These are phyloP conservation scores for Tricholomella constricta DNA, from an alignment of 768 basidiomycete genomes.

Conservation along the genomic window DNA sequence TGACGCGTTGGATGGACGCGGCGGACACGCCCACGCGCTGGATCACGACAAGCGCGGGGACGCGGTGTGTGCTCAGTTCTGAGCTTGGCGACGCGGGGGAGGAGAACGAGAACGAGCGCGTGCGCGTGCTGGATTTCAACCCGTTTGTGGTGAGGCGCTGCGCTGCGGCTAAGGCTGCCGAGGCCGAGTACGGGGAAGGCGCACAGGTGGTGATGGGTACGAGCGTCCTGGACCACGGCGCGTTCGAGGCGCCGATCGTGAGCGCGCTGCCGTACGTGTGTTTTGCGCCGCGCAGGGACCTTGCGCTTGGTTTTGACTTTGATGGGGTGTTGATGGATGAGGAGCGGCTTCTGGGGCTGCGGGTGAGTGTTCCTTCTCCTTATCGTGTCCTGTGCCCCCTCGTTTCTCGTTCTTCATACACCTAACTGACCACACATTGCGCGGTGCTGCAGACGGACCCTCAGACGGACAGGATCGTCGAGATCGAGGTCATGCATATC, in stretches of 20 bases:
- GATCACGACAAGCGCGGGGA: constrained; percentile 40
- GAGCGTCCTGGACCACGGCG: neutral
- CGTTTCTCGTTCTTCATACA: no score
- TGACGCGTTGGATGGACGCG: constrained; percentile 35
- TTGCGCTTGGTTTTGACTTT: constrained; percentile 16
- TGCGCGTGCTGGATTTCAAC: constrained; percentile 5
- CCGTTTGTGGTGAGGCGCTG: neutral
- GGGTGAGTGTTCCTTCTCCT: no score
- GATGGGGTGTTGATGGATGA: constrained; percentile 43
- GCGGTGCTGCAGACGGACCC: no score
- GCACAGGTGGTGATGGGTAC: neutral
- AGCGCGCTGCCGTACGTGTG: constrained; percentile 31
- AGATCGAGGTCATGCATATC: no score
- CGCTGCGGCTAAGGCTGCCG: neutral
- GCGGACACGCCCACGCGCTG: constrained; percentile 33
- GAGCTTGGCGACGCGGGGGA: neutral
- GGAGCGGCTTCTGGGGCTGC: constrained; percentile 39
- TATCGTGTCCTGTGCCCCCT: no score
- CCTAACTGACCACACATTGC: no score
- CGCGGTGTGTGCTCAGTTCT: constrained; percentile 30
- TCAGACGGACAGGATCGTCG: no score
- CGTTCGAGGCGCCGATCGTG: constrained; percentile 28
- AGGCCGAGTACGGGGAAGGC: neutral
- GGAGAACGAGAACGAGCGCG: neutral
- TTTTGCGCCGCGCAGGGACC: constrained; percentile 3